Conservation (phyloP, 140 eudicot species). For the Cichorium intybus region DNA sequence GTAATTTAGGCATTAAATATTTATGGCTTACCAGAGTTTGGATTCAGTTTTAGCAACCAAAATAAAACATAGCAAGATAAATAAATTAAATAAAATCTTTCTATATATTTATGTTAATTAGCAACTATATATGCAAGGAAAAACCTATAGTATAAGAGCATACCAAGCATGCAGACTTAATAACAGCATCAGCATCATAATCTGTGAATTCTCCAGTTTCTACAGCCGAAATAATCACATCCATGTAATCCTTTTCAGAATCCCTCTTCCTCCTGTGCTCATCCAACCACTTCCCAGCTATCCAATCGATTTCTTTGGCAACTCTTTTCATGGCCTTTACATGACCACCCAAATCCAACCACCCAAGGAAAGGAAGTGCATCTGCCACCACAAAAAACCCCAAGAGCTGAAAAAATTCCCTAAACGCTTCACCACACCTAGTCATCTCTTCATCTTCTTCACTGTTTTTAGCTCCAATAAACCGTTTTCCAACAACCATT, state of each 20-base stretch:
- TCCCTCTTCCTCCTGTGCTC: slow-evolving; percentile 18
- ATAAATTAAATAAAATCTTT: not conserved
- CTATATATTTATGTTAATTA: not conserved
- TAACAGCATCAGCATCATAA: slow-evolving; percentile 16
- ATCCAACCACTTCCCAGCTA: slow-evolving; percentile 25
- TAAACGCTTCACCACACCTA: not conserved
- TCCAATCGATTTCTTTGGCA: slow-evolving; percentile 22
- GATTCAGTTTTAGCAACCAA: too few relatives aligned
- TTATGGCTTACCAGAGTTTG: too few relatives aligned
- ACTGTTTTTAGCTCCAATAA: not conserved
- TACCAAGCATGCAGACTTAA: slow-evolving; percentile 32
- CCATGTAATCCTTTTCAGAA: slow-evolving; percentile 23
- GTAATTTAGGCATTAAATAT: too few relatives aligned
- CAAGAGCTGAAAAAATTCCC: slow-evolving; percentile 27
- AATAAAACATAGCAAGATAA: too few relatives aligned
- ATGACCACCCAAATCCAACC: slow-evolving; percentile 43
- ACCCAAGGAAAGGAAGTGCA: slow-evolving; percentile 29
- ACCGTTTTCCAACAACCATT: slow-evolving; percentile 23
- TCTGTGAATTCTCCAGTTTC: not conserved
- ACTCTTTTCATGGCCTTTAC: slow-evolving; percentile 26
- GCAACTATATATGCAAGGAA: not conserved
- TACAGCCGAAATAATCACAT: slow-evolving; percentile 16
- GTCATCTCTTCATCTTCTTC: slow-evolving; percentile 14
- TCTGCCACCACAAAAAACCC: slow-evolving; percentile 37
- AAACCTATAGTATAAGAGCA: not conserved